phyloP scores from a whole-genome alignment of 441 rosid species.

The Erodium chrysanthum region DNA sequence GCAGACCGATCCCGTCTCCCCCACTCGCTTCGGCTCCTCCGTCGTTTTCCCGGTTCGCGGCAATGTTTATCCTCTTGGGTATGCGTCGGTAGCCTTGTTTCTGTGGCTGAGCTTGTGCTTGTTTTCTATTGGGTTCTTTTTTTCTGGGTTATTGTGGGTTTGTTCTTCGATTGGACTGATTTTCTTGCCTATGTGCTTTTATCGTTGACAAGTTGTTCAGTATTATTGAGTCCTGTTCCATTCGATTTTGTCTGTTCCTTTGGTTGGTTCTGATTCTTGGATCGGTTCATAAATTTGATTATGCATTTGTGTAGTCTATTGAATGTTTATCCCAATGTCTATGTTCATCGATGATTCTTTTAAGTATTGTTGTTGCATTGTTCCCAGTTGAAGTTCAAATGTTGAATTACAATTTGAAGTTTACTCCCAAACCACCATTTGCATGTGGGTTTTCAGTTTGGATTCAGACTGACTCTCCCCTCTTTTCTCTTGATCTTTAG shows the following conservation, averaged over 20 bases:
- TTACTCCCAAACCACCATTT: neutral
- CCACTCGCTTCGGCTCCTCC: constrained; percentile 34
- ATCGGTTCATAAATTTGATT: neutral
- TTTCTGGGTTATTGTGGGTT: neutral
- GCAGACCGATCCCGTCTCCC: constrained; percentile 13
- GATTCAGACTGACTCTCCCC: neutral
- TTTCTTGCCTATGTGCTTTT: too few relatives aligned
- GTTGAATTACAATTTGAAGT: neutral
- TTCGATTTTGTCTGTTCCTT: neutral
- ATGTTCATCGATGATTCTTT: neutral
- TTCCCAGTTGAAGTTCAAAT: neutral
- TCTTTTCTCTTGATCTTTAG: neutral
- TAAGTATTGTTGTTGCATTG: neutral
- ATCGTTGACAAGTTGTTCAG: neutral
- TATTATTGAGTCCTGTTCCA: neutral
- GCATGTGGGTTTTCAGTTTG: neutral
- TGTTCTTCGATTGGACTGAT: neutral
- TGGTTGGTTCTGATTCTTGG: neutral
- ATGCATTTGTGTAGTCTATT: neutral
- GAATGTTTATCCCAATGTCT: neutral
- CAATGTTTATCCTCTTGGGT: constrained; percentile 89
- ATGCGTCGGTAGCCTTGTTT: neutral
- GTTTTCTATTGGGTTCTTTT: neutral
- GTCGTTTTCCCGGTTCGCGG: constrained; percentile 53
- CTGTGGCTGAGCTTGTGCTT: constrained; percentile 4